Conservation (phyloP, 805 yeast genomes). For the Starmerella asiatica region DNA sequence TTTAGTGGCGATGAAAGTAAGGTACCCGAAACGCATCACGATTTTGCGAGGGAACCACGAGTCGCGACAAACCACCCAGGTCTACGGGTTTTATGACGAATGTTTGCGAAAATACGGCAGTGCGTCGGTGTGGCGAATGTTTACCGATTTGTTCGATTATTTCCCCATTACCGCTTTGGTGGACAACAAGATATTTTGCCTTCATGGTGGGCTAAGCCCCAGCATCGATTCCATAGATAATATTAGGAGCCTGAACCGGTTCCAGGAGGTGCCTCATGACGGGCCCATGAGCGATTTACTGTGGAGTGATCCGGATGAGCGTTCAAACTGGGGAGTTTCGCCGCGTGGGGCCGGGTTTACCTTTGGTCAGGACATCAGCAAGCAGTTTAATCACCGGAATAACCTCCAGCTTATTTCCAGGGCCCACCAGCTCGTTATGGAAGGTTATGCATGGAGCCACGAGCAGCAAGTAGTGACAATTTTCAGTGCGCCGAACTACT, state of each 20-base stretch:
- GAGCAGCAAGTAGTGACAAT: constrained; percentile 89
- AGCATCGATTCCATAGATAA: constrained; percentile 93
- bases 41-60: constrained; percentile 93
- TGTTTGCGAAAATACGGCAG: constrained; percentile 88
- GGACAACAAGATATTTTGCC: constrained; percentile 81
- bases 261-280: constrained; percentile 95
- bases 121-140: constrained; percentile 87
- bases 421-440: constrained; percentile 97
- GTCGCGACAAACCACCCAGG: constrained; percentile 91
- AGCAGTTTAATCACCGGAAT: constrained; percentile 89
- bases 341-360: constrained; percentile 99
- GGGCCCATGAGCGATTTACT: constrained; percentile 95
- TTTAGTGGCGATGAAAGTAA: constrained; percentile 84
- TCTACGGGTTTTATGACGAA: constrained; percentile 92
- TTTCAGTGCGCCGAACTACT: constrained; percentile 89
- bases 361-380: constrained; percentile 92
- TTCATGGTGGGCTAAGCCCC: constrained; percentile 95
- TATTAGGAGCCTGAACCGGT: constrained; percentile 81
- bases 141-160: constrained; percentile 85
- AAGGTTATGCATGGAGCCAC: constrained; percentile 91
- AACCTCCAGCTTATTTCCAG: constrained; percentile 78
- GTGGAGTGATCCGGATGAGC: constrained; percentile 95
- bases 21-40: constrained; percentile 86
- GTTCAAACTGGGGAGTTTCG: constrained; percentile 97
- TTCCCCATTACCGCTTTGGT: constrained; percentile 94